Base-by-base conservation (phyloP, 805 yeast genomes). In the Candida maltosa region DNA sequence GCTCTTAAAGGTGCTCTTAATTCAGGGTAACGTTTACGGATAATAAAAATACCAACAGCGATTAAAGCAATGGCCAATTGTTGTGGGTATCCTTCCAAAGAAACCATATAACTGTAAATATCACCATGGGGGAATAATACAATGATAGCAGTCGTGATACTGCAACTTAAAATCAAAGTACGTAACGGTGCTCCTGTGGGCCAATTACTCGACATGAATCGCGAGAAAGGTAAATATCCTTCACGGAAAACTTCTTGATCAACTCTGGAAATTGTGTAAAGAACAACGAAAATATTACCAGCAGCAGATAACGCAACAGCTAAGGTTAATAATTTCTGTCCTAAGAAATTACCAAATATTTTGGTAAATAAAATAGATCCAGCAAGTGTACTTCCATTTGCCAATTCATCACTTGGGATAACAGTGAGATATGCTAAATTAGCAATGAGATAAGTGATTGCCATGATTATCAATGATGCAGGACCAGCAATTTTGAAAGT, bases 181-280 rank as follows among this genome's bases (percentile, higher is more conserved):
- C 73, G 73, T 16, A 79, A 49, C 2, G 87, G 85, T 1, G 82
- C 76, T 15, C 73, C 74, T 39, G 53, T 58, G 1, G 80, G 80
- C 64, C 69, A 65, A 42, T 78, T 78, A 5, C 76, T 69, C 1
- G 83, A 76, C 70, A 78, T 60, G 21, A 60, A 44, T 16, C 46
- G 49, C 3, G 80, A 69, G 37, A 62, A 74, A 7, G 87, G 87
- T 10, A 78, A 48, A 38, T 65, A 75, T 0, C 85, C 85, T 45
- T 78, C 84, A 38, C 82, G 61, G 44, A 80, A 78, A 4, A 75
- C 73, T 51, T 79, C 85, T 49, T 80, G 87, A 42, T 75, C 75
- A 61, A 75, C 73, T 49, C 87, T 62, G 0, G 83, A 75, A 8
- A 76, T 61, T 4, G 78, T 69, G 49, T 78, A 80, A 12, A 77